phyloP scores from a whole-genome alignment of 2,329 filamentous ascomycete species.

The Grosmannia serpens region DNA sequence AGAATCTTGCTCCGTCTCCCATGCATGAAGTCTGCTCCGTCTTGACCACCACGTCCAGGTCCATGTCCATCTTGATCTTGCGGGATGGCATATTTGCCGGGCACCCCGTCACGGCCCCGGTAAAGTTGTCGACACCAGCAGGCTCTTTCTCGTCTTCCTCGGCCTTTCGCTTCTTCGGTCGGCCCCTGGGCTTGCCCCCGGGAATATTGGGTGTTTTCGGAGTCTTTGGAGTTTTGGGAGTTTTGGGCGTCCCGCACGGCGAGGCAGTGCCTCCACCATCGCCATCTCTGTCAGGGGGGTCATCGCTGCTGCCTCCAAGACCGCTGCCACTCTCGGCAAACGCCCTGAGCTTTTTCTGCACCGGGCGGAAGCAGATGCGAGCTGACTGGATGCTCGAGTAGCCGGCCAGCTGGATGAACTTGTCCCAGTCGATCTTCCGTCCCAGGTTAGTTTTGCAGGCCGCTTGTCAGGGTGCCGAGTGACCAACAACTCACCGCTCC shows the following conservation, averaged over 20 bases:
- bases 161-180: not conserved
- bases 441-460: not conserved
- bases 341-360: constrained; percentile 36
- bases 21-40: not conserved
- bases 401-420: constrained; percentile 10
- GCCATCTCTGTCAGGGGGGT: too few species aligned
- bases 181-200: not conserved
- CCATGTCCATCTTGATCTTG: not conserved
- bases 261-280: not conserved
- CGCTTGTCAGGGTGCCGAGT: too few species aligned
- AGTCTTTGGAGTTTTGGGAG: not conserved
- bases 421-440: constrained; percentile 10
- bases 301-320: not conserved
- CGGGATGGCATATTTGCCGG: not conserved
- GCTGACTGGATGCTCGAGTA: constrained; percentile 10
- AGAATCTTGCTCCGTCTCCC: not conserved
- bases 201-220: not conserved
- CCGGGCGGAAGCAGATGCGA: constrained; percentile 47
- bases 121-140: not conserved
- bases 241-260: not conserved
- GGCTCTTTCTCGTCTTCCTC: not conserved
- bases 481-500: not conserved
- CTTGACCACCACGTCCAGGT: not conserved
- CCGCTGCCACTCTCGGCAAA: constrained; percentile 20
- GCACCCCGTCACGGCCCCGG: not conserved